Base-by-base conservation (phyloP, 2,329 filamentous ascomycete genomes). In the Trichoderma simmonsii region DNA sequence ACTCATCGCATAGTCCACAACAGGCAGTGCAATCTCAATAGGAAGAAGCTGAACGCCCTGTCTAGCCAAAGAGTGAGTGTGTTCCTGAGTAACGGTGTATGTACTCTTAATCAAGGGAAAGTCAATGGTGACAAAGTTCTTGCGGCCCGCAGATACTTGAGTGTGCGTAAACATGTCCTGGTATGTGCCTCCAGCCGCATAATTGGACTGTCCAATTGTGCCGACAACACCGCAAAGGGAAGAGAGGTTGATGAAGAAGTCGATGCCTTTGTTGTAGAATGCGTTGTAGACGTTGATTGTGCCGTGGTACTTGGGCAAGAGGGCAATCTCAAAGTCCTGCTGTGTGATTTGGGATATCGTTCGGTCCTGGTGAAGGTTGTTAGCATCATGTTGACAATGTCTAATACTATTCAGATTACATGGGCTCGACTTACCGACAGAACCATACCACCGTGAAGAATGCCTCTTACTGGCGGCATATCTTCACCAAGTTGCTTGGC, bases 181-280 rank as follows among this genome's bases (percentile, higher is more conserved):
- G 74, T 78, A 83, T 0, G 78, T 74, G 36, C 78, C 77, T 7
- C 77, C 81, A 0, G 80, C 80, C 0, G 81, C 73, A 73, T 86
- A 86, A 73, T 84, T 84, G 51, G 79, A 77, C 64, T 85, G 83
- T 0, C 76, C 77, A 4, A 77, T 72, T 9, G 77, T 77, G 0
- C 82, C 83, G 5, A 81, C 59, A 8, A 82, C 73, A 18, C 78
- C 80, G 0, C 77, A 75, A 26, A 81, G 68, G 1, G 83, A 85
- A 2, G 81, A 82, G 0, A 82, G 73, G 39, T 81, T 73, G 54
- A 81, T 65, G 72, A 83, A 84, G 75, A 85, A 84, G 73, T 83
- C 81, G 1, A 83, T 51, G 1, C 72, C 24, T 21, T 24, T 3
- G 11, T 59, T 1, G 1, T 61, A 54, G 4, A 48, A 34, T 14